Percentiles rank a stretch among this genome's conserved stretches.
Evolutionary conservation across 352 stramenopile species (phyloP).

Genomic region (Phytophthora quininea): DNA sequence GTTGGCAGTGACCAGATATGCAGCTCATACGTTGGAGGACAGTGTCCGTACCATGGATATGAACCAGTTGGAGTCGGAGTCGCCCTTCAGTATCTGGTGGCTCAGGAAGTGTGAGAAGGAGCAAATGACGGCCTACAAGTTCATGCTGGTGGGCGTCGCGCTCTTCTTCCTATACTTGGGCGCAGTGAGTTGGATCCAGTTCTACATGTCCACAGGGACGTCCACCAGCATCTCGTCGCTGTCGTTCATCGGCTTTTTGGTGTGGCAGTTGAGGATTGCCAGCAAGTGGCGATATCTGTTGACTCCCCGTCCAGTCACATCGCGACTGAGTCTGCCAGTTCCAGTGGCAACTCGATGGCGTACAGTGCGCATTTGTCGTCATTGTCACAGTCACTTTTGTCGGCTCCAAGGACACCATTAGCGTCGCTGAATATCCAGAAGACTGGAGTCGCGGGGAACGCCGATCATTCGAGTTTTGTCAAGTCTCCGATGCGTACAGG

Average conservation of each 20-base stretch:
- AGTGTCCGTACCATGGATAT: conserved; percentile 55
- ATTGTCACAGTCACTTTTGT: conserved; percentile 29
- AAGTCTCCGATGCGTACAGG: too few species aligned
- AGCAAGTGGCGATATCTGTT: conserved; percentile 82
- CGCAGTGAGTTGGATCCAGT: conserved; percentile 73
- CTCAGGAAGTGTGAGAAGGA: conserved; percentile 69
- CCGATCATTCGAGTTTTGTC: too few species aligned
- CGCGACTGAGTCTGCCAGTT: neutral
- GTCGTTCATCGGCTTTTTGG: conserved; percentile 50
- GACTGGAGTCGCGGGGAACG: too few species aligned
- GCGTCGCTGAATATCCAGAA: too few species aligned
- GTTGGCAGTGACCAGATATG: conserved; percentile 73
- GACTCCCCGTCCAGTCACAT: conserved; percentile 33
- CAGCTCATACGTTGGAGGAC: conserved; percentile 54
- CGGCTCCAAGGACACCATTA: conserved; percentile 17
- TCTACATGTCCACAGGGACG: conserved; percentile 52
- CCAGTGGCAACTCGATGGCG: neutral
- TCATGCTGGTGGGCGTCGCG: conserved; percentile 67
- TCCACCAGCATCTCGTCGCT: conserved; percentile 53
- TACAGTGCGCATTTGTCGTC: conserved; percentile 4
- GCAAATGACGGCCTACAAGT: conserved; percentile 74
- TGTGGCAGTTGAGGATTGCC: conserved; percentile 74
- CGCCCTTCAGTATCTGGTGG: conserved; percentile 75
- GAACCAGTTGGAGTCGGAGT: conserved; percentile 51
- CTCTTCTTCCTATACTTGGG: conserved; percentile 79